These are phyloP conservation scores for Favolaschia claudopus DNA, from an alignment of 768 basidiomycete species.

Conservation along the genomic window DNA sequence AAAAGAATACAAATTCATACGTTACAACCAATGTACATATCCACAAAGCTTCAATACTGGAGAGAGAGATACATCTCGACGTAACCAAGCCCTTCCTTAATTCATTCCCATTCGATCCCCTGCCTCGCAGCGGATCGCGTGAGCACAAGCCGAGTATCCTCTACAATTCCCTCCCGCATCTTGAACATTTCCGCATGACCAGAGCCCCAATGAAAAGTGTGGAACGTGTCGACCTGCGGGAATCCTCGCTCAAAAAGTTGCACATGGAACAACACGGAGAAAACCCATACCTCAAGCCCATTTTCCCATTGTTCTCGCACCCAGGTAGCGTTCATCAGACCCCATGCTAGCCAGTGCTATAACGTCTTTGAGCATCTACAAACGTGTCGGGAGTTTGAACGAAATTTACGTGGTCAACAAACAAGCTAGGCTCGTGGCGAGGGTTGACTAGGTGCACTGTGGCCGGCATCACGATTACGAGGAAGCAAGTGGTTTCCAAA, in stretches of 20 bases:
- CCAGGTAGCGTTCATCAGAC: background rate
- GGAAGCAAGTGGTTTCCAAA: slow-evolving; percentile 1
- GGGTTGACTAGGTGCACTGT: slow-evolving; percentile 4
- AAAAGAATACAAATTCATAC: no score
- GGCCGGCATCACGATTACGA: slow-evolving; percentile 3
- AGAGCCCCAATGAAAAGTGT: slow-evolving; percentile 5
- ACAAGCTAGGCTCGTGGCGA: background rate
- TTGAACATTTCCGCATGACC: background rate
- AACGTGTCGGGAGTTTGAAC: background rate
- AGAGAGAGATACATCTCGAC: no score
- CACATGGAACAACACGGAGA: background rate
- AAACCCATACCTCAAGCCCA: background rate
- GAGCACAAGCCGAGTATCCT: background rate
- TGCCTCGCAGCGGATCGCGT: slow-evolving; percentile 1
- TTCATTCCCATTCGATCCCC: slow-evolving; percentile 3
- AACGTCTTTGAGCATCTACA: background rate
- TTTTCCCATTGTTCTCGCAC: background rate
- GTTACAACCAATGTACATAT: no score
- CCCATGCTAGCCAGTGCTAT: background rate
- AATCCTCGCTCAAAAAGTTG: background rate
- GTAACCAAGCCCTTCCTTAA: no score
- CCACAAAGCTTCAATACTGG: no score
- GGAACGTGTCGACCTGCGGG: slow-evolving; percentile 5
- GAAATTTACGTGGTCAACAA: background rate
- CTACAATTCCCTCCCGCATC: background rate